phyloP scores from a whole-genome alignment of 768 basidiomycete genomes.

The Calocera viscosa region DNA sequence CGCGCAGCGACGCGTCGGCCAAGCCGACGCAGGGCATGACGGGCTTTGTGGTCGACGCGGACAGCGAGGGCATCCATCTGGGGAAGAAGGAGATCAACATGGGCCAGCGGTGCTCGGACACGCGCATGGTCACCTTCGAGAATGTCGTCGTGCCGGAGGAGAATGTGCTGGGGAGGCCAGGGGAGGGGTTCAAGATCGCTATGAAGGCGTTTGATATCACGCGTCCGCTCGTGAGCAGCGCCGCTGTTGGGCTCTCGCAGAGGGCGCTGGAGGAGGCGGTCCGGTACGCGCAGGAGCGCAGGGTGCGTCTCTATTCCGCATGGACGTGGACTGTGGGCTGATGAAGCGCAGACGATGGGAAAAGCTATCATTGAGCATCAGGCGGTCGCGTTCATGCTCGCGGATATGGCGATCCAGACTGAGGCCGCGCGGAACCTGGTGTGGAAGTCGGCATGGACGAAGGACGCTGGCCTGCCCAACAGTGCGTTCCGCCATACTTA shows the following conservation, averaged over 20 bases:
- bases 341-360: conserved; percentile 27
- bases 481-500: conserved; percentile 19
- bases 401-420: conserved; percentile 30
- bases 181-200: conserved; percentile 29
- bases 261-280: conserved; percentile 30
- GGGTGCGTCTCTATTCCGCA: conserved; percentile 15
- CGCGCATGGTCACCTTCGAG: conserved; percentile 30
- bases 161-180: conserved; percentile 28
- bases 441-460: conserved; percentile 27
- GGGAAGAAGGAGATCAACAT: conserved; percentile 18
- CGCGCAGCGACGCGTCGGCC: conserved; percentile 26
- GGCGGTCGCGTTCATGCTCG: conserved; percentile 30
- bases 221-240: conserved; percentile 29
- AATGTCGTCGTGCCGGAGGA: conserved; percentile 23
- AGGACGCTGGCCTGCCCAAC: conserved; percentile 27
- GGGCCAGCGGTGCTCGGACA: conserved; percentile 29
- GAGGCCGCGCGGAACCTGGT: conserved; percentile 27
- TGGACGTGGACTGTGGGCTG: neutral
- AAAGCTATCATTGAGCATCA: conserved; percentile 31
- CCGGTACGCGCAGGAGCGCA: conserved; percentile 29
- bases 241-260: conserved; percentile 30
- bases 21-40: conserved; percentile 26
- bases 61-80: conserved; percentile 24
- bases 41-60: conserved; percentile 30
- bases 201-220: conserved; percentile 31